Percentiles rank a stretch among this genome's conserved stretches.
Conservation (phyloP, 768 basidiomycete genomes). For the Leccinum variicolor region DNA sequence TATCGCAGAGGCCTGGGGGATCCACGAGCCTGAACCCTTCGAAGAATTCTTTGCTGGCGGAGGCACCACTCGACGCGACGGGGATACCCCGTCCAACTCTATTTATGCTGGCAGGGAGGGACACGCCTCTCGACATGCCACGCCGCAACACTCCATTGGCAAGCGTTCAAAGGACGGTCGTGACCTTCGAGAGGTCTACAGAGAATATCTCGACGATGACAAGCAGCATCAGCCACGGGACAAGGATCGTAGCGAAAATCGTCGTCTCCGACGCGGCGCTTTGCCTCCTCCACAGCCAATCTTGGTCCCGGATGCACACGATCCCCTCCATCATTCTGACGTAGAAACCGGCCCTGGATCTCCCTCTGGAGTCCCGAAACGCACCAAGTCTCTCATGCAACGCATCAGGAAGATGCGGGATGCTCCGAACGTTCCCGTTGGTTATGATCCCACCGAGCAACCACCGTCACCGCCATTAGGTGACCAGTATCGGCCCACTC, state of each 20-base stretch:
- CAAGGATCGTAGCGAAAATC: conserved; percentile 36
- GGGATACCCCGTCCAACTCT: conserved; percentile 60
- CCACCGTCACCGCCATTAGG: conserved; percentile 44
- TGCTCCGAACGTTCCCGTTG: conserved; percentile 76
- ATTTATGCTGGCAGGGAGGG: conserved; percentile 66
- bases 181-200: conserved; percentile 46
- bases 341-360: conserved; percentile 39
- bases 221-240: conserved; percentile 25
- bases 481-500: conserved; percentile 53
- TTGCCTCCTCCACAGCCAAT: conserved; percentile 85
- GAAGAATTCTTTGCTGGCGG: conserved; percentile 89
- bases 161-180: conserved; percentile 48
- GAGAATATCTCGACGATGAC: conserved; percentile 42
- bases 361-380: conserved; percentile 52
- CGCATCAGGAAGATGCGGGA: conserved; percentile 89
- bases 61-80: conserved; percentile 46
- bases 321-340: conserved; percentile 36
- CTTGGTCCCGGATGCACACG: conserved; percentile 60
- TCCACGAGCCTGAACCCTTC: conserved; percentile 87
- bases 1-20: conserved; percentile 91
- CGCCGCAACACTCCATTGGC: conserved; percentile 35
- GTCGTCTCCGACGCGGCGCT: conserved; percentile 44
- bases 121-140: conserved; percentile 33
- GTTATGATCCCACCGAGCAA: conserved; percentile 38
- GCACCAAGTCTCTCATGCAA: conserved; percentile 82